phyloP scores from a whole-genome alignment of 805 yeast genomes.

The Lachancea thermotolerans region DNA sequence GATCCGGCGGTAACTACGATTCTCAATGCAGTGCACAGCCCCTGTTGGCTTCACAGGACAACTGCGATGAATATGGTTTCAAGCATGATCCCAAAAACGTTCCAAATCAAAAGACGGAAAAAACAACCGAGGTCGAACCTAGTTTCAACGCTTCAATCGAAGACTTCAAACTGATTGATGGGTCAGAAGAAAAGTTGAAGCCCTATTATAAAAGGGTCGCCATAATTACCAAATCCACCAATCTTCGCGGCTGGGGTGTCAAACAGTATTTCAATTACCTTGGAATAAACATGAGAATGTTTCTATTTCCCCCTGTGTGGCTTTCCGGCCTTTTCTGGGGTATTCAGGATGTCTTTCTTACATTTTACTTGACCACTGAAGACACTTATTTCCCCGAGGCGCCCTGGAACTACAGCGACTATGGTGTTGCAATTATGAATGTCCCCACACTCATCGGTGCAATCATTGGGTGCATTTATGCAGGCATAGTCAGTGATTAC shows the following conservation, averaged over 20 bases:
- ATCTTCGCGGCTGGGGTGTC: slow-evolving; percentile 56
- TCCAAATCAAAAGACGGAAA: background rate
- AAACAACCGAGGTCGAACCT: background rate
- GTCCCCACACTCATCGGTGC: slow-evolving; percentile 65
- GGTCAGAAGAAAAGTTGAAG: slow-evolving; percentile 37
- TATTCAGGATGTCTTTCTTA: slow-evolving; percentile 65
- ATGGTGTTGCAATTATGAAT: slow-evolving; percentile 70
- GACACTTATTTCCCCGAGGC: slow-evolving; percentile 58
- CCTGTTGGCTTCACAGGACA: background rate
- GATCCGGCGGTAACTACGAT: slow-evolving; percentile 3
- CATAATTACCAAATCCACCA: slow-evolving; percentile 49
- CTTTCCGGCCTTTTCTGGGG: slow-evolving; percentile 75
- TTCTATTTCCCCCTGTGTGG: slow-evolving; percentile 57
- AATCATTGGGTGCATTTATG: slow-evolving; percentile 56
- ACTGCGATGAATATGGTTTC: background rate
- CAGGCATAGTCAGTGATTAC: slow-evolving; percentile 54
- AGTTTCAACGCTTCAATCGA: slow-evolving; percentile 10
- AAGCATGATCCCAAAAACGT: background rate
- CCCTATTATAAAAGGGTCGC: slow-evolving; percentile 43
- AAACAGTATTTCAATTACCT: slow-evolving; percentile 56
- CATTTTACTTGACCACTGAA: slow-evolving; percentile 69
- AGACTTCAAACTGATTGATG: slow-evolving; percentile 29
- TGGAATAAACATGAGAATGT: slow-evolving; percentile 45
- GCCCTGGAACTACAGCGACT: slow-evolving; percentile 60
- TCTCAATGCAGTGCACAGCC: background rate